Evolutionary conservation across 192 early-diverging fungal genomes (phyloP).

Genomic region (Rhizophagus clarus): DNA sequence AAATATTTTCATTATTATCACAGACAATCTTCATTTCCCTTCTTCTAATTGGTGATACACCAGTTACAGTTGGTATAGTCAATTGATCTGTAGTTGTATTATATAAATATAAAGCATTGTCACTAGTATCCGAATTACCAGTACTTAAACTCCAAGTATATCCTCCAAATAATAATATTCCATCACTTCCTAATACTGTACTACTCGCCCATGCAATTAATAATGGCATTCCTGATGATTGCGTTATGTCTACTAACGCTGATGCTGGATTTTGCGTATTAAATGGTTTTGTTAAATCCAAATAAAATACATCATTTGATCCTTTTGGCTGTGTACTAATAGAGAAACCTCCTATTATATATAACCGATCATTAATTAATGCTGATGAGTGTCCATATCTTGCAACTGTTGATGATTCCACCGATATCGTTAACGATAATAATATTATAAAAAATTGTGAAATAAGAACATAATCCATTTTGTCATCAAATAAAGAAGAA

Average conservation of each 20-base stretch:
- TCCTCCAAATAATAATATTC: not conserved
- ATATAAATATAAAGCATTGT: not conserved
- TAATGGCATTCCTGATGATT: not conserved
- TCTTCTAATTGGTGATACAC: not conserved
- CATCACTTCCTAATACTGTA: not conserved
- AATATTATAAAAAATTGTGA: not conserved
- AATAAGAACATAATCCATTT: too few relatives aligned
- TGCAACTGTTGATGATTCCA: not conserved
- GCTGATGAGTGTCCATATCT: not conserved
- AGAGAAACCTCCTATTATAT: not conserved
- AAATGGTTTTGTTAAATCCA: not conserved
- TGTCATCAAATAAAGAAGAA: too few relatives aligned
- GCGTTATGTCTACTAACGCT: not conserved
- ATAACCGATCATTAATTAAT: not conserved
- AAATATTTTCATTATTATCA: not conserved
- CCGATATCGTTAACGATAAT: not conserved
- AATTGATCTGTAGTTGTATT: not conserved
- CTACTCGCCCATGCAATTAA: not conserved
- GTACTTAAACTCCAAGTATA: too few relatives aligned
- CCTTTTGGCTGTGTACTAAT: rapidly evolving
- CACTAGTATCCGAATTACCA: too few relatives aligned
- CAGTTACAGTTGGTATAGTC: too few relatives aligned
- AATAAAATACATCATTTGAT: not conserved
- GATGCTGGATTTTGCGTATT: not conserved
- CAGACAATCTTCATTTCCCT: not conserved